A percentile compares a stretch with the other conserved stretches of the same genome.
These are phyloP conservation scores for Pleurotus cornucopiae DNA, from an alignment of 768 basidiomycete genomes.

Conservation along the genomic window DNA sequence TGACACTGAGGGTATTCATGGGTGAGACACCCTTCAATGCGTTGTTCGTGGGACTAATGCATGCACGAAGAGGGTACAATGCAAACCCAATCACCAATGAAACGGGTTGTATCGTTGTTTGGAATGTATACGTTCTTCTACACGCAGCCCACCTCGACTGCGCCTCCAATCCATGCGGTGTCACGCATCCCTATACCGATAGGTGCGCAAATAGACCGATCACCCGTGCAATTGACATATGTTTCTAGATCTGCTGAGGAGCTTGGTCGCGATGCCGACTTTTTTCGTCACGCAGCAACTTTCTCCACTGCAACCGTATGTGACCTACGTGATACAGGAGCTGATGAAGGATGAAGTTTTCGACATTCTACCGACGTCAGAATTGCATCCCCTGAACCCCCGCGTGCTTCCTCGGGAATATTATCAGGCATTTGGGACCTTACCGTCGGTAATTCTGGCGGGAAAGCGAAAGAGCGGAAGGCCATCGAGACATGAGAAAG, in stretches of 20 bases:
- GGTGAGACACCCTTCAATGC: slow-evolving; percentile 26
- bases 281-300: slow-evolving; percentile 35
- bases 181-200: slow-evolving; percentile 57
- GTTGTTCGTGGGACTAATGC: no score
- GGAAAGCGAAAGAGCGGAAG: slow-evolving; percentile 53
- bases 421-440: slow-evolving; percentile 16
- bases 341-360: slow-evolving; percentile 51
- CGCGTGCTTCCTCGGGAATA: slow-evolving; percentile 69
- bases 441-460: slow-evolving; percentile 18
- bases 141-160: slow-evolving; percentile 58
- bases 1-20: slow-evolving; percentile 59
- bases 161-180: slow-evolving; percentile 46
- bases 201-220: slow-evolving; percentile 33
- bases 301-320: slow-evolving; percentile 45
- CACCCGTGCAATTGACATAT: not conserved
- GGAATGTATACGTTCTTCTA: slow-evolving; percentile 65
- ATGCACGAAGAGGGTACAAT: slow-evolving; percentile 46
- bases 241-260: slow-evolving; percentile 50
- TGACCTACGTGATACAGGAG: slow-evolving; percentile 41
- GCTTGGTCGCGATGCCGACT: slow-evolving; percentile 45
- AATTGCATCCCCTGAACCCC: slow-evolving; percentile 50
- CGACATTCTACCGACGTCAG: slow-evolving; percentile 53
- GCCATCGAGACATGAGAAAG: slow-evolving; percentile 57
- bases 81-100: slow-evolving; percentile 46
- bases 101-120: slow-evolving; percentile 60